Evolutionary conservation across 2,329 filamentous ascomycete species (phyloP), one percentile per base, ranked within the genome.

Genomic region (Aspergillus eucalypticola): DNA sequence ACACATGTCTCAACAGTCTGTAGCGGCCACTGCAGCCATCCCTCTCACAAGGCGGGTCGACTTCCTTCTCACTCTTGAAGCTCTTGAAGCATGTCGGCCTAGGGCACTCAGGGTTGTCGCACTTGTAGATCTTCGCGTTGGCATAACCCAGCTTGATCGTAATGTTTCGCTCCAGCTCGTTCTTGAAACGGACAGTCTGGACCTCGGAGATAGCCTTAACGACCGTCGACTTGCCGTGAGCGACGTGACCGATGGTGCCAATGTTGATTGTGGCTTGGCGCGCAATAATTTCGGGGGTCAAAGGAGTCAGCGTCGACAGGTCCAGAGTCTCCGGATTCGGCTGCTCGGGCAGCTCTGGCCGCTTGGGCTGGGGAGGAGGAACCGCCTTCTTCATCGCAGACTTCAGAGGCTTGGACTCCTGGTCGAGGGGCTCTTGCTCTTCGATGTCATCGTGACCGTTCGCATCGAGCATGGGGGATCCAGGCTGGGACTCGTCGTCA

Each of bases 101-200:
- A 61, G 95, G 95, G 83, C 95, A 99, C 68, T 90, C 89, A 56
- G 83, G 78, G 80, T 91, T 97, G 80, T 97, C 92, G 80, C 95
- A 99, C 85, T 97, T 91, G 88, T 98, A 99, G 79, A 99, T 93
- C 82, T 99, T 98, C 72, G 95, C 95, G 79, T 99, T 99, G 78
- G 95, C 95, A 79, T 99, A 99, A 77, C 95, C 95, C 72, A 99
- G 87, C 88, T 99, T 99, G 84, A 99, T 99, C 73, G 95, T 99
- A 75, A 99, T 99, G 80, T 99, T 99, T 75, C 95, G 87, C 82
- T 98, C 96, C 81, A 97, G 83, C 82, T 99, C 95, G 83, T 98
- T 99, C 90, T 99, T 99, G 86, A 99, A 99, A 70, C 95, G 88
- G 75, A 99, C 95, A 17, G 95, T 99, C 85, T 99, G 95, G 66